These are phyloP conservation scores for Bimuria novae-zelandiae DNA, from an alignment of 2,329 filamentous ascomycete species.

Conservation along the genomic window DNA sequence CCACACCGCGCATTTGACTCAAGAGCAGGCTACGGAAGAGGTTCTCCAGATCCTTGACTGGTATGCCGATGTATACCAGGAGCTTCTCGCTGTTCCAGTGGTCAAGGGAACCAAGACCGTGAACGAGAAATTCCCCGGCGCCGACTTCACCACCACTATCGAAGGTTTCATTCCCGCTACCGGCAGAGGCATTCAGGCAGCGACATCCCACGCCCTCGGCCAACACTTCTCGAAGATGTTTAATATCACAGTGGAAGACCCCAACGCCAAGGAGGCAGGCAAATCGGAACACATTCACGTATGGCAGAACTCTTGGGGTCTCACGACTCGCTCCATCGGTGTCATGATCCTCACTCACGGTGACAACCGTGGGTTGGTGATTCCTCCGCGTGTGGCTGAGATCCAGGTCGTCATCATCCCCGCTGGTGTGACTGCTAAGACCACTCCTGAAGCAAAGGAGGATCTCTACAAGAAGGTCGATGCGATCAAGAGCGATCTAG, in stretches of 20 bases:
- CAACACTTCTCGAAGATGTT: constrained; percentile 99
- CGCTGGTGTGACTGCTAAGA: constrained; percentile 86
- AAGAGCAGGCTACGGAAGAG: constrained; percentile 79
- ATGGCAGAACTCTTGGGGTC: constrained; percentile 99
- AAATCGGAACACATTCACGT: constrained; percentile 76
- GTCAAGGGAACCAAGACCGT: constrained; percentile 94
- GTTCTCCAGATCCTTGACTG: constrained; percentile 91
- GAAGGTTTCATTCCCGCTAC: constrained; percentile 97
- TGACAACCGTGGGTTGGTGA: constrained; percentile 91
- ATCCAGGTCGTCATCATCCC: constrained; percentile 86
- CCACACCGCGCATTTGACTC: constrained; percentile 87
- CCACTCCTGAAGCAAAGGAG: constrained; percentile 72
- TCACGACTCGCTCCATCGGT: constrained; percentile 95
- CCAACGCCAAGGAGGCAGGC: constrained; percentile 65
- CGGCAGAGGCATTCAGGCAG: constrained; percentile 94
- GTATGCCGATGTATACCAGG: constrained; percentile 89
- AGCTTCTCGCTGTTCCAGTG: constrained; percentile 92
- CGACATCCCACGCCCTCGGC: constrained; percentile 89
- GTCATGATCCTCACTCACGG: constrained; percentile 99
- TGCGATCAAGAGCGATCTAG: constrained; percentile 69
- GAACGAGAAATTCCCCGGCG: constrained; percentile 97
- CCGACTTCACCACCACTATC: constrained; percentile 94
- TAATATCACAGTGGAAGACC: constrained; percentile 95
- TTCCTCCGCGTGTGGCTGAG: constrained; percentile 88
- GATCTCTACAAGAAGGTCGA: constrained; percentile 78